Percentiles rank a stretch among this genome's conserved stretches.
These are phyloP conservation scores for Groenewaldozyma salmanticensis DNA, from an alignment of 805 yeast species.

Conservation along the genomic window DNA sequence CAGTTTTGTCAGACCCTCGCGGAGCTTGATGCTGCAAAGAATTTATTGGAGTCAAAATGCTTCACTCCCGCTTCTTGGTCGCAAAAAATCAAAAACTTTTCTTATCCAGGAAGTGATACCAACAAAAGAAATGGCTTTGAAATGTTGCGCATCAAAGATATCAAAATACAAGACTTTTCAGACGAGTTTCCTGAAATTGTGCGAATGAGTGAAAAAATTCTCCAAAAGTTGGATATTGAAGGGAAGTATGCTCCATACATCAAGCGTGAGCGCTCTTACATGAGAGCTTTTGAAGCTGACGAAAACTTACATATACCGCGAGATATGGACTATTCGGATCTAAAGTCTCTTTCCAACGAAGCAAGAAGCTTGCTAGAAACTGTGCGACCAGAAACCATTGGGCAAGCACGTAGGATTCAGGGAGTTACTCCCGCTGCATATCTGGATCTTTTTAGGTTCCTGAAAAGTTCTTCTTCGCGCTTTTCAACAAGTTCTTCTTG, in stretches of 20 bases:
- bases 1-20: constrained; percentile 36
- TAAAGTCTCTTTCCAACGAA: constrained; percentile 66
- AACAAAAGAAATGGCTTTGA: constrained; percentile 59
- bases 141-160: constrained; percentile 47
- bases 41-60: constrained; percentile 35
- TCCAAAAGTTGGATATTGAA: constrained; percentile 60
- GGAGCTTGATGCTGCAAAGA: constrained; percentile 36
- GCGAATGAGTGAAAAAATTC: constrained; percentile 35
- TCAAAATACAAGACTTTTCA: constrained; percentile 18
- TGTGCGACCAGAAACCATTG: constrained; percentile 80
- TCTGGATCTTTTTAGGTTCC: constrained; percentile 52
- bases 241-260: constrained; percentile 78
- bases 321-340: constrained; percentile 48
- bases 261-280: constrained; percentile 57
- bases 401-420: constrained; percentile 90
- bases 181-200: constrained; percentile 31
- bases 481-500: not conserved
- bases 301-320: constrained; percentile 66
- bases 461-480: constrained; percentile 9
- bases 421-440: constrained; percentile 93
- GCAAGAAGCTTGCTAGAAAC: constrained; percentile 58
- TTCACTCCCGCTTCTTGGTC: constrained; percentile 59
- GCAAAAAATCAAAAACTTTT: constrained; percentile 26
- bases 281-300: constrained; percentile 74
- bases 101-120: constrained; percentile 17